Evolutionary conservation across 78 protist species (phyloP).

Genomic region (Speleostelium caveatum): DNA sequence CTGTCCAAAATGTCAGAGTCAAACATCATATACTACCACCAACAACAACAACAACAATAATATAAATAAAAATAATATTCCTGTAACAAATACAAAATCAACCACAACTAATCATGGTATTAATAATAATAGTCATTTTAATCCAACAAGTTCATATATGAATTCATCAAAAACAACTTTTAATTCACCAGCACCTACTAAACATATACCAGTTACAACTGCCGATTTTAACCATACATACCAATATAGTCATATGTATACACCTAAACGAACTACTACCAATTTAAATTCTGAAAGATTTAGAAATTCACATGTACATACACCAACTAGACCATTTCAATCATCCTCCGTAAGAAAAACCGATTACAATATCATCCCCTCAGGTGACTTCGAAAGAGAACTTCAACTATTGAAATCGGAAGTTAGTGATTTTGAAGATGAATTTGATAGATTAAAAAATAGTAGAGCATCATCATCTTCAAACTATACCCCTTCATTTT

Average conservation of each 20-base stretch:
- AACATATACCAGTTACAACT: not conserved
- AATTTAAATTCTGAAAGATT: too few species aligned
- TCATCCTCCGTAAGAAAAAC: constrained; percentile 4
- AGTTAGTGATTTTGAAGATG: constrained; percentile 33
- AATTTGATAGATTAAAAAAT: constrained; percentile 6
- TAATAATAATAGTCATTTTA: not conserved
- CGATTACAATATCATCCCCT: constrained; percentile 19
- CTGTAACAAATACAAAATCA: too few species aligned
- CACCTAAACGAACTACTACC: too few species aligned
- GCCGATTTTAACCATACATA: not conserved
- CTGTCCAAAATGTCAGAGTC: constrained; percentile 11
- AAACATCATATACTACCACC: not conserved
- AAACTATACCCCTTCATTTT: too few species aligned
- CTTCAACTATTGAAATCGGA: constrained; percentile 18
- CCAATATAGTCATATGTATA: too few species aligned
- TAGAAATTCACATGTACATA: too few species aligned
- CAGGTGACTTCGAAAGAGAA: constrained; percentile 44
- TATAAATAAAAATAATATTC: not conserved
- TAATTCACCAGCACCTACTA: constrained; percentile 9
- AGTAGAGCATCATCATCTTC: too few species aligned
- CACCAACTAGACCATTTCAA: constrained; percentile 6
- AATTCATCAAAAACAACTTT: not conserved
- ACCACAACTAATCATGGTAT: not conserved
- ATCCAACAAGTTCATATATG: too few species aligned
- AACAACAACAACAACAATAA: constrained; percentile 7